Base-by-base conservation (phyloP, 768 basidiomycete genomes). In the Coprinopsis sp. region DNA sequence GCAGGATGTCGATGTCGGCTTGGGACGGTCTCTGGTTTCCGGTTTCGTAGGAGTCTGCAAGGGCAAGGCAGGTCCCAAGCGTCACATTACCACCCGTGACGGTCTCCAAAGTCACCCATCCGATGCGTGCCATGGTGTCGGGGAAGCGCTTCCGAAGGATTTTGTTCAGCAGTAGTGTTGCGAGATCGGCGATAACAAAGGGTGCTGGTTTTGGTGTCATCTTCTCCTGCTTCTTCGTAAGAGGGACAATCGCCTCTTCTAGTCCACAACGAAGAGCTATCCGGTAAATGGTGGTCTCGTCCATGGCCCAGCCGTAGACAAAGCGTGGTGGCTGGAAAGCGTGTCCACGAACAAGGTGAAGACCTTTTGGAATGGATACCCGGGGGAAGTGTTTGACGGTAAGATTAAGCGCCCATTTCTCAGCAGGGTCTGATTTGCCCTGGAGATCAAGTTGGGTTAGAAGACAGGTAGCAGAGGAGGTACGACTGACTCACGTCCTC, bases 291-390 rank as follows among this genome's bases (percentile, higher is more conserved):
- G 6, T 19, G 4, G 6, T 11, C 13, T 19, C 13, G 10, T 39
- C 37, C 37, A 39, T 39, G 10, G 37, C 37, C 37, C 37, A 39
- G 19, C 37, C 37, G 37, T 22, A 39, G n/a, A 39, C 5, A n/a
- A 39, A 39, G 11, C 37, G 37, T 5, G 37, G 37, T 10, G 37
- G 37, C 21, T 39, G 37, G n/a, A 19, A 39, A 18, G 11, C 13
- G 37, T 22, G 13, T 4, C 37, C 37, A 19, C 21, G 21, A 10
- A 13, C 25, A 5, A 39, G 19, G 6, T 10, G 6, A 19, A 39
- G 37, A 10, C 25, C 25, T n/a, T 10, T 23, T 11, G 37, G 37
- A 4, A 39, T 39, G 6, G 22, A 13, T 5, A 24, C 11, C n/a
- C 37, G 37, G 6, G 37, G 37, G n/a, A 39, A 39, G 10, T 12